phyloP scores from a whole-genome alignment of 2,329 filamentous ascomycete genomes.

The Dryadomyces quercivorus region DNA sequence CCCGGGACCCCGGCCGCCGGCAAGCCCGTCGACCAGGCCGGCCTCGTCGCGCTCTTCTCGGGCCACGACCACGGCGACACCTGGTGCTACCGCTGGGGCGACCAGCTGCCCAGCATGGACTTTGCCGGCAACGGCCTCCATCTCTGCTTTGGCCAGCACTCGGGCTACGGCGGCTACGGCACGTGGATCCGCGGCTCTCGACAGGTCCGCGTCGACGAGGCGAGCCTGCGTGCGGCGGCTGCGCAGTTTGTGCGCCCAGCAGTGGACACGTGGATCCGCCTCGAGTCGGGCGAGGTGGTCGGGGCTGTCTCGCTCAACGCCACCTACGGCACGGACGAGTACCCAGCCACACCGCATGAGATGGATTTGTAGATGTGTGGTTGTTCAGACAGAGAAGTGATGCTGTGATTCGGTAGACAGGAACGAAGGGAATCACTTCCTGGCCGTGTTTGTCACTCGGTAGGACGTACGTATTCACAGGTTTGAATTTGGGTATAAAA shows the following conservation, averaged over 20 bases:
- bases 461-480: too few relatives aligned
- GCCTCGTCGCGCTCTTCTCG: conserved; percentile 38
- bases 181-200: conserved; percentile 46
- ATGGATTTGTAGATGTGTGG: too few relatives aligned
- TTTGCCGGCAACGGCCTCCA: conserved; percentile 23
- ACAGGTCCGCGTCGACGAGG: conserved; percentile 5
- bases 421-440: too few relatives aligned
- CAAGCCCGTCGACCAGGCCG: conserved; percentile 24
- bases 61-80: conserved; percentile 49
- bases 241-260: conserved; percentile 6
- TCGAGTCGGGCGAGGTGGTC: conserved; percentile 33
- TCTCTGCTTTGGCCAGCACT: conserved; percentile 44
- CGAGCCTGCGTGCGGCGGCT: conserved; percentile 11
- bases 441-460: too few relatives aligned
- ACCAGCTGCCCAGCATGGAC: conserved; percentile 11
- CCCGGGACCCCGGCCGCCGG: conserved; percentile 21
- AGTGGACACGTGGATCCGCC: conserved; percentile 37
- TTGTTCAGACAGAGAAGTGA: too few relatives aligned
- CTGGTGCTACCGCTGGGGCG: conserved; percentile 32
- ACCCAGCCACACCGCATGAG: conserved; percentile 20
- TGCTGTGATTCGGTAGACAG: too few relatives aligned
- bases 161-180: conserved; percentile 60
- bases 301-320: conserved; percentile 33
- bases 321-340: conserved; percentile 37
- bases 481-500: too few relatives aligned